Evolutionary conservation across 306 rosid genomes (phyloP).

Genomic region (Acmispon strigosus): DNA sequence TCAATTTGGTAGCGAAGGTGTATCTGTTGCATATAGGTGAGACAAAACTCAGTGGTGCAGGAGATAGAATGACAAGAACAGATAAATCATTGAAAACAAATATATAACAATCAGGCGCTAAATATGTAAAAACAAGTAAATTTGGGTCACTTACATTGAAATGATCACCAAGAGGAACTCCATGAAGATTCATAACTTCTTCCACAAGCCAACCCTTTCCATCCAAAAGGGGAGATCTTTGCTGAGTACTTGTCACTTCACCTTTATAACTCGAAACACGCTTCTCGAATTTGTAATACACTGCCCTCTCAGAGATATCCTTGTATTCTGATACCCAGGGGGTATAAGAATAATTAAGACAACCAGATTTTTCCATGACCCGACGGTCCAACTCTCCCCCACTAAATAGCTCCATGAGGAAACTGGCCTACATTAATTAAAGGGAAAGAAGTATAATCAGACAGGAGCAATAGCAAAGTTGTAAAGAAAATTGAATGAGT

Average conservation of each 20-base stretch:
- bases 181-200: conserved; percentile 82
- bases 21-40: conserved; percentile 48
- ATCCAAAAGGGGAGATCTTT: conserved; percentile 48
- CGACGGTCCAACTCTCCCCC: conserved; percentile 78
- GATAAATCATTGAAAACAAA: background rate
- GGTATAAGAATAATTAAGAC: conserved; percentile 64
- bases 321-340: conserved; percentile 88
- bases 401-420: conserved; percentile 69
- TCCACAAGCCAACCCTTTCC: conserved; percentile 84
- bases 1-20: conserved; percentile 81
- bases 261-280: conserved; percentile 65
- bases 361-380: conserved; percentile 84
- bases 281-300: conserved; percentile 70
- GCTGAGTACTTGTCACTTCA: conserved; percentile 84
- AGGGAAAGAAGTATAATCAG: conserved; percentile 20
- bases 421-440: conserved; percentile 45
- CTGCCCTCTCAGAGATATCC: conserved; percentile 73
- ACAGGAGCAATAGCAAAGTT: background rate
- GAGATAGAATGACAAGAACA: background rate
- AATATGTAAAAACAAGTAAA: conserved; percentile 9
- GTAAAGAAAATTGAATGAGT: background rate
- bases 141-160: conserved; percentile 56
- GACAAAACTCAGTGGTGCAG: conserved; percentile 5
- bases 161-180: conserved; percentile 83
- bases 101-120: conserved; percentile 17